Base-by-base conservation (phyloP, 345 rosid species). In the Camelina laxa region DNA sequence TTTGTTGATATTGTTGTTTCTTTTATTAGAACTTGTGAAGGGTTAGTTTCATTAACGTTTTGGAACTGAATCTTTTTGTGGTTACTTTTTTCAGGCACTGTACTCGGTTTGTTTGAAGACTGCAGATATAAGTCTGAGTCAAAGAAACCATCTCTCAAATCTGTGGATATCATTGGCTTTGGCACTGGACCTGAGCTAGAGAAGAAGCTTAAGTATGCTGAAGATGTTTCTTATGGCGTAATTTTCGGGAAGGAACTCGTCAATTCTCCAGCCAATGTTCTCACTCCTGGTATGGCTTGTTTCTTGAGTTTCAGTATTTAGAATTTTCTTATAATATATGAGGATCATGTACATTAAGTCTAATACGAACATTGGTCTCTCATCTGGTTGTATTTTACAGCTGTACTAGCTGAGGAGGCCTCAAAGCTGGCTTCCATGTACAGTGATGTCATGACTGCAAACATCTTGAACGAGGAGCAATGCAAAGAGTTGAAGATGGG, bases 401-500 rank as follows among this genome's bases (percentile, higher is more conserved):
- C 82, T 55, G 94, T 75, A 51, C 82, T 95, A 73, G 98, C 99
- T 1, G 85, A 85, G 35, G 99, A 92, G 85, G 99, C 99, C 75
- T 85, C 87, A 41, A 89, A 89, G 9, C 77, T 95, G 70, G 97
- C 98, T 84, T 90, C 96, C 61, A 17, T 22, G 22, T 75, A 87
- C 67, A 83, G 90, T 20, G 91, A 92, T 83, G 97, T 95, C 65
- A 54, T 95, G 63, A 82, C 97, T 47, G 93, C 91, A 14, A 92
- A 79, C 65, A 95, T 95, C 78, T 82, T 95, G 83, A 76, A 65
- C 55, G 88, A 70, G n/a, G 91, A 95, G 78, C 84, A 92, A 69
- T 92, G 97, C 82, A 79, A 80, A 78, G 97, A 90, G 73, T 84
- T 95, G 86, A 92, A 90, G 78, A 95, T 95, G 99, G 99, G 99